Evolutionary conservation across 169 alveolate species (phyloP).

Genomic region (Cryptosporidium tyzzeri): DNA sequence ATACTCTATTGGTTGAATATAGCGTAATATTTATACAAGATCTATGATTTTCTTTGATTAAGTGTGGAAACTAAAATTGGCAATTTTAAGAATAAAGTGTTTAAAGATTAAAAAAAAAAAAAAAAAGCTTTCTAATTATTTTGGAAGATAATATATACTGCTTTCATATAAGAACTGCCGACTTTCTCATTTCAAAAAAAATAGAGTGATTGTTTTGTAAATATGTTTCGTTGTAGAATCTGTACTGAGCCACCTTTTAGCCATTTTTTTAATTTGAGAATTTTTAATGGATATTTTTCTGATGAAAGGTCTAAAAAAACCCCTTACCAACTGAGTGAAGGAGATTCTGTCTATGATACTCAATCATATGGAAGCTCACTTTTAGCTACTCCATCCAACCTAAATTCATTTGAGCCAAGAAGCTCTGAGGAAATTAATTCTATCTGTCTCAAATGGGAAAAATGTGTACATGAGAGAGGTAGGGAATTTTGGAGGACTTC

Average conservation of each 20-base stretch:
- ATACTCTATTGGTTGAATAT: conserved; percentile 1
- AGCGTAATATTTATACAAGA: neutral
- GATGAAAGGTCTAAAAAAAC: conserved; percentile 48
- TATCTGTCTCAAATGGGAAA: conserved; percentile 90
- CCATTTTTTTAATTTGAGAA: conserved; percentile 53
- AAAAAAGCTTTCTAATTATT: neutral
- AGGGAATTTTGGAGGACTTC: conserved; percentile 90
- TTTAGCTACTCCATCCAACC: conserved; percentile 56
- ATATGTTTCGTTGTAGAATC: conserved; percentile 73
- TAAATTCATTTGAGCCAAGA: conserved; percentile 82
- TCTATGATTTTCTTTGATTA: conserved; percentile 6
- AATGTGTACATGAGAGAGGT: conserved; percentile 92
- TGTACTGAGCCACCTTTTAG: conserved; percentile 76
- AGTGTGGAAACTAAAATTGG: neutral
- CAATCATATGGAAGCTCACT: conserved; percentile 75
- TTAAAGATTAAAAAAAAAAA: neutral
- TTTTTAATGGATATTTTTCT: conserved; percentile 64
- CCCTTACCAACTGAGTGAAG: conserved; percentile 41
- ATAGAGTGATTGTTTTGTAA: neutral
- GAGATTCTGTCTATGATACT: conserved; percentile 61
- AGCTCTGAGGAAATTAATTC: conserved; percentile 88
- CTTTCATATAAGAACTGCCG: conserved; percentile 4
- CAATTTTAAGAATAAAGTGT: neutral
- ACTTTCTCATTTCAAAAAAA: neutral
- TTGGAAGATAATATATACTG: neutral